Evolutionary conservation across 2,329 filamentous ascomycete species (phyloP).

Genomic region (Colletotrichum sp.): DNA sequence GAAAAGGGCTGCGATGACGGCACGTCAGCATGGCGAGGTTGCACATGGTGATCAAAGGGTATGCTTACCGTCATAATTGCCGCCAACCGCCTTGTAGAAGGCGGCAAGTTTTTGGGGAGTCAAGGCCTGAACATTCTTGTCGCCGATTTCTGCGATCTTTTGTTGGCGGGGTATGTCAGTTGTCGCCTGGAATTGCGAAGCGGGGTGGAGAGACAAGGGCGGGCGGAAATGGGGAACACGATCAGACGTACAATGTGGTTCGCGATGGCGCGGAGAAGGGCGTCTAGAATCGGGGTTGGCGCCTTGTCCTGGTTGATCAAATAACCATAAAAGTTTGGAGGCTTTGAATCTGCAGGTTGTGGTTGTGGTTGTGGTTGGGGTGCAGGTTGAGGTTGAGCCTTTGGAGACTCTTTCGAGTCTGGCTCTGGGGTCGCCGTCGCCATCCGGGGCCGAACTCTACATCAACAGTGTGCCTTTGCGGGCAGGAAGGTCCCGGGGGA

Average conservation of each 20-base stretch:
- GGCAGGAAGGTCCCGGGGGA: neutral
- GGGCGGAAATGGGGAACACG: neutral
- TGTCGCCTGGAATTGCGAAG: conserved; percentile 15
- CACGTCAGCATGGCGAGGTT: conserved; percentile 1
- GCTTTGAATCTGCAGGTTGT: neutral
- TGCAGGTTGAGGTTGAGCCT: conserved; percentile 7
- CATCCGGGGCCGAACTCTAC: conserved; percentile 18
- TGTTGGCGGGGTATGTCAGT: conserved; percentile 22
- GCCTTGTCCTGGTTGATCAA: conserved; percentile 73
- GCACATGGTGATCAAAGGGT: neutral
- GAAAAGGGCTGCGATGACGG: conserved; percentile 66
- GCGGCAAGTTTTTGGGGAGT: conserved; percentile 75
- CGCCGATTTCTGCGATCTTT: conserved; percentile 63
- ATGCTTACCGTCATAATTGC: conserved; percentile 71
- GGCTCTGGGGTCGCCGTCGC: conserved; percentile 21
- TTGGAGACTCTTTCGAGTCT: conserved; percentile 22
- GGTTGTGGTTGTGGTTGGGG: conserved; percentile 6
- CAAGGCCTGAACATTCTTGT: conserved; percentile 56
- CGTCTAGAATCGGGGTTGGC: conserved; percentile 69
- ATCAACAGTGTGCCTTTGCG: conserved; percentile 13
- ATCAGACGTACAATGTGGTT: conserved; percentile 68
- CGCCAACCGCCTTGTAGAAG: conserved; percentile 78
- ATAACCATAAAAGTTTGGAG: conserved; percentile 59
- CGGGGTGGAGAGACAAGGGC: neutral
- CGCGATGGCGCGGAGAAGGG: conserved; percentile 71